Conservation (phyloP, 495 filamentous ascomycete species). For the Opeltia flavorubescens region DNA sequence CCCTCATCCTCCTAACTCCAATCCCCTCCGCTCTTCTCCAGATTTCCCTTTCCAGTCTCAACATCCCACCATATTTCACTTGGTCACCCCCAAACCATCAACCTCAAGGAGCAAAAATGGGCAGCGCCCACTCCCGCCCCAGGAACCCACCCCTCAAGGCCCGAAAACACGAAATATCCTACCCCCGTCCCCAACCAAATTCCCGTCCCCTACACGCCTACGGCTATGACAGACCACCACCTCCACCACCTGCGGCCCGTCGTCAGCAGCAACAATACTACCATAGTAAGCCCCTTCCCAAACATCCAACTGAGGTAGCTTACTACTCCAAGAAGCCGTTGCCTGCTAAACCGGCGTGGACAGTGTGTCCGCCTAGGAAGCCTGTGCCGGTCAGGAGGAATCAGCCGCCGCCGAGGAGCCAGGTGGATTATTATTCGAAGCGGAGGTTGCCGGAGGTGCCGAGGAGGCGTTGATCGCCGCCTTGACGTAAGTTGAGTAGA, state of each 20-base stretch:
- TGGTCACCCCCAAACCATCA: no score
- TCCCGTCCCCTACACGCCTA: not conserved
- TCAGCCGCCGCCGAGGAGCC: not conserved
- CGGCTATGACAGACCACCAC: not conserved
- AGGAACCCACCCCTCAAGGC: not conserved
- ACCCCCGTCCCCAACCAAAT: not conserved
- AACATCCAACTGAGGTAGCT: not conserved
- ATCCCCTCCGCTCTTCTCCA: no score
- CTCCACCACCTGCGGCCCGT: not conserved
- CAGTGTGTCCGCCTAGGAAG: not conserved
- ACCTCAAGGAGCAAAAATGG: not conserved
- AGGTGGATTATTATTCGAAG: not conserved
- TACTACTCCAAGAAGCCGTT: not conserved
- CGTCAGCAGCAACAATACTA: not conserved
- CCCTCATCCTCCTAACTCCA: no score
- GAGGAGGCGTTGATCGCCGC: no score
- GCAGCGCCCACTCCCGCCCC: not conserved
- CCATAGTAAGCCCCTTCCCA: not conserved
- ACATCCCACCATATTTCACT: no score
- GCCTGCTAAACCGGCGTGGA: not conserved
- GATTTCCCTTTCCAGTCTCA: no score
- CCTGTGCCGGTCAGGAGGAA: no score
- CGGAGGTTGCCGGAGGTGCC: not conserved
- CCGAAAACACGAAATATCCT: not conserved
- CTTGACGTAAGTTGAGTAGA: no score